These are phyloP conservation scores for Neonothopanus nambi DNA, from an alignment of 1,284 basidiomycete genomes.

Conservation along the genomic window DNA sequence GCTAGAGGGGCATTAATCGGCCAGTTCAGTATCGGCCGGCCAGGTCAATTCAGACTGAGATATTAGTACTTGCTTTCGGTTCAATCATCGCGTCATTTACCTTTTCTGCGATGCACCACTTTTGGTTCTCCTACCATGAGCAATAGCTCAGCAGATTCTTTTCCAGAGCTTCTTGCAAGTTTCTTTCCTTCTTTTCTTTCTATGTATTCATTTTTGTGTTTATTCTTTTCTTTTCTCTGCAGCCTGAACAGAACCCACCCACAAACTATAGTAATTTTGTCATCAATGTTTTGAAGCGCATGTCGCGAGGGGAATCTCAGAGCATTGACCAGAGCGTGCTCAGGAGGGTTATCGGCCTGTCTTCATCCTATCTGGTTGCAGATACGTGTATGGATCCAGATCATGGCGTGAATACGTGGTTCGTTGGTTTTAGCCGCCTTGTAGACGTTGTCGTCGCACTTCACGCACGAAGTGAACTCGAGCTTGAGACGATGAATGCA, in stretches of 20 bases:
- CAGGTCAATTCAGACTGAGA: no score
- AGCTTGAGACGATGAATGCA: conserved; percentile 68
- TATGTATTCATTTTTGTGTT: neutral
- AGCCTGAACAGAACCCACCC: conserved; percentile 32
- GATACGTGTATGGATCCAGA: conserved; percentile 67
- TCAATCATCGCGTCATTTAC: conserved; percentile 6
- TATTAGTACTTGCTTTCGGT: conserved; percentile 11
- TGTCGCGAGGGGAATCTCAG: conserved; percentile 32
- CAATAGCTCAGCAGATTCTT: conserved; percentile 7
- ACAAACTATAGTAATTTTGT: conserved; percentile 67
- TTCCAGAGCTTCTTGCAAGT: conserved; percentile 13
- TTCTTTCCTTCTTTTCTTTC: conserved; percentile 4
- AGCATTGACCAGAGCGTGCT: conserved; percentile 63
- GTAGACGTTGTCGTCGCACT: conserved; percentile 71
- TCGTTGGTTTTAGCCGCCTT: conserved; percentile 61
- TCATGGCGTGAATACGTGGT: conserved; percentile 60
- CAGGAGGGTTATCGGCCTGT: conserved; percentile 62
- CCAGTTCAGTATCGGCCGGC: no score
- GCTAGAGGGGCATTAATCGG: no score
- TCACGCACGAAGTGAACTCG: conserved; percentile 61
- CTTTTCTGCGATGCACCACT: conserved; percentile 5
- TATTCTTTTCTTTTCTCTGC: neutral
- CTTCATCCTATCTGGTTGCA: conserved; percentile 74
- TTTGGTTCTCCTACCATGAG: conserved; percentile 7
- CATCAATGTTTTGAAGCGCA: conserved; percentile 50